Evolutionary conservation across 768 basidiomycete species (phyloP), one percentile per base, ranked within the genome.

Genomic region (Paxillus involutus): DNA sequence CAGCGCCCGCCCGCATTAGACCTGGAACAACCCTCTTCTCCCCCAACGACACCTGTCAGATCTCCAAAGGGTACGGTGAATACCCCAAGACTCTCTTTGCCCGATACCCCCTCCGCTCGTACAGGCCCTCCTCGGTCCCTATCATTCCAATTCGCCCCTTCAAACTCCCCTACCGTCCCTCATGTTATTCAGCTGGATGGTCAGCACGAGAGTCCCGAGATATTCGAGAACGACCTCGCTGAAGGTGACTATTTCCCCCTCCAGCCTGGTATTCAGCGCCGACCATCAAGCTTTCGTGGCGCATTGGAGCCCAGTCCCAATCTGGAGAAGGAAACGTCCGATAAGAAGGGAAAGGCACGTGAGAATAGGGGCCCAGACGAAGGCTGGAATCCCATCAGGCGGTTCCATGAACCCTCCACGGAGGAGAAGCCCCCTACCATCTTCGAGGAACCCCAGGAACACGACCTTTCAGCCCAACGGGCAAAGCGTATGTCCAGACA

Each of bases 51-150:
- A 13, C 29, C 12, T 42, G 26, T 39, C 56, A 58, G 49, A 10
- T 50, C 54, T 13, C 49, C 57, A 1, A 33, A 29, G 10, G 37
- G 4, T 26, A 26, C 26, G 5, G 26, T 26, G 26, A 3, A 30
- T 17, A 48, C 51, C 26, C 50, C 58, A 36, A 17, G 49, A 4
- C 11, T 51, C 14, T 37, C 59, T 19, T 43, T 59, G 2, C 68
- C 58, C 33, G 59, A 67, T 46, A 84, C 85, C 0, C 88, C 89
- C 24, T 81, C 86, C 6, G 73, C 74, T 46, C 76, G 88, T 48
- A 89, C 88, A 4, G 89, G 88, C 12, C 86, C 88, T 32, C 89
- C 88, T 4, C 79, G 88, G 39, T 87, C 88, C 0, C 73, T 89
- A 26, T 87, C 86, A 3, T 86, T 82, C 63, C 79, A 80, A 29